Evolutionary conservation across 495 filamentous ascomycete species (phyloP), one percentile per base, ranked within the genome.

Genomic region (Aspergillus baeticus): DNA sequence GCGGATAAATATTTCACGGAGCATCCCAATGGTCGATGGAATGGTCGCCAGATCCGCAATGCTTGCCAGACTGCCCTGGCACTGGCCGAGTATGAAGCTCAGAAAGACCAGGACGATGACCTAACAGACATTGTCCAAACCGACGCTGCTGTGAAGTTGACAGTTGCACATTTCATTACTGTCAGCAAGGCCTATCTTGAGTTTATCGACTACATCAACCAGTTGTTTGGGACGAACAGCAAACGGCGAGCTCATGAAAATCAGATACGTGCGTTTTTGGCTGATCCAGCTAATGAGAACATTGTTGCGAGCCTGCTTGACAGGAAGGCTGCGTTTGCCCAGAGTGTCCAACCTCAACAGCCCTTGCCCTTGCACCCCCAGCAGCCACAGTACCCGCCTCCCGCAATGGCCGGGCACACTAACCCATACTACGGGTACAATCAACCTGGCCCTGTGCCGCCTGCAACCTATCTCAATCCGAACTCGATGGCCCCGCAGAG

Each of bases 201-300:
- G 11, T 54, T 54, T 15, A 54, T 36, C 13, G 29, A 41, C 20
- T 54, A 54, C 21, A 54, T 54, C 2, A 42, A 57, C 48, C 10
- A 20, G 3, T 17, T 51, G n/a, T 51, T 23, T 3, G 48, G 48
- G 4, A 26, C 20, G 0, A 39, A 51, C 20, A 15, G 29, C 7
- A 6, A 31, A 15, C 48, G 48, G 5, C 48, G 48, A 13, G 48
- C 48, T 0, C 34, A 51, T 33, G 48, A 51, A 33, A 33, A 51
- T 13, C 10, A 35, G 21, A 11, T 50, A 13, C 47, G 47, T 21
- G 34, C 47, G n/a, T 6, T 50, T 17, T 7, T 15, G 47, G 14
- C 20, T 23, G 29, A 50, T 20, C 10, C 46, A 17, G 31, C 10
- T 37, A 37, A 37, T 15, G n/a, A 37, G 5, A 37, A 4, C n/a